phyloP scores from a whole-genome alignment of 1,284 basidiomycete genomes.

The Coriolopsis trogii region DNA sequence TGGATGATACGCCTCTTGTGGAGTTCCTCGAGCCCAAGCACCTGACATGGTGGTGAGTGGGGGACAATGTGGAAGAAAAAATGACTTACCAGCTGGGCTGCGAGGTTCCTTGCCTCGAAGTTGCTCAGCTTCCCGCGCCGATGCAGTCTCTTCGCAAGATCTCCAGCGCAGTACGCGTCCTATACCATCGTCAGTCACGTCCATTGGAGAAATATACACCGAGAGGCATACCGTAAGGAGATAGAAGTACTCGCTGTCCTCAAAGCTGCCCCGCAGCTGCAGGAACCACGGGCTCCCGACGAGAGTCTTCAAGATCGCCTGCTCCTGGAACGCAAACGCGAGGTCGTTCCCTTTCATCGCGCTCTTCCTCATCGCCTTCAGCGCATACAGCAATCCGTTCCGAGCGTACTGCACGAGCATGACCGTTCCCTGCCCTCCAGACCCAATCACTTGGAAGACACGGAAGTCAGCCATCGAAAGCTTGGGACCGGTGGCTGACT shows the following conservation, averaged over 20 bases:
- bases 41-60: constrained; percentile 35
- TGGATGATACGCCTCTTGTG: constrained; percentile 48
- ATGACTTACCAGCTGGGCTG: constrained; percentile 29
- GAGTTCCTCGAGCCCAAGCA: constrained; percentile 34
- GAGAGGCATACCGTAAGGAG: constrained; percentile 22
- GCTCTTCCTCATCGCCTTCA: constrained; percentile 12
- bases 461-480: constrained; percentile 7
- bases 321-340: constrained; percentile 16
- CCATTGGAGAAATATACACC: no score
- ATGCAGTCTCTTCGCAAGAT: constrained; percentile 20
- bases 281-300: constrained; percentile 19
- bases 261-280: constrained; percentile 27
- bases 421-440: constrained; percentile 14
- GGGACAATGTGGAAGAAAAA: constrained; percentile 24
- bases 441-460: constrained; percentile 8
- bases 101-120: constrained; percentile 11
- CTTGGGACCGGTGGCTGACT: neutral
- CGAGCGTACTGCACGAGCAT: constrained; percentile 7
- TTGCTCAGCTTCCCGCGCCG: constrained; percentile 6
- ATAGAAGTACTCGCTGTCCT: constrained; percentile 34
- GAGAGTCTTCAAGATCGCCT: constrained; percentile 15
- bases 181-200: neutral
- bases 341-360: constrained; percentile 1
- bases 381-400: constrained; percentile 15
- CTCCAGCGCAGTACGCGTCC: constrained; percentile 27